Evolutionary conservation across 768 basidiomycete species (phyloP), one percentile per base, ranked within the genome.

Genomic region (Boletus speciosus): DNA sequence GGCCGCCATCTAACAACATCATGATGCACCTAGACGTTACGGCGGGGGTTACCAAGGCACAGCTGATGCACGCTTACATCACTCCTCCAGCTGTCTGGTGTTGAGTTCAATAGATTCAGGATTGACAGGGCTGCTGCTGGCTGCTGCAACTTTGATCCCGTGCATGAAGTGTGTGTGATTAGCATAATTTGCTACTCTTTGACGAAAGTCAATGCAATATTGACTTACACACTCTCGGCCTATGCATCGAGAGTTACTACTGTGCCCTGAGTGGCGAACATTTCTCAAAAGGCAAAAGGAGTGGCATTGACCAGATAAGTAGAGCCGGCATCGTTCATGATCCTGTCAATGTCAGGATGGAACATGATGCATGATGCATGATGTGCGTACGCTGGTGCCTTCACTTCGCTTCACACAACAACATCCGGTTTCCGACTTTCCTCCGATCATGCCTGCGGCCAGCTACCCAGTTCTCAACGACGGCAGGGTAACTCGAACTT

Each of bases 361-460:
- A 25, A 25, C 25, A 25, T 25, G 25, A 25, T 25, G 25, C 25
- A 25, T 25, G 25, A 25, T 25, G 25, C 25, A 25, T 23, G 25
- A 25, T 25, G 25, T 25, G 25, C 25, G 4, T 25, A 25, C 25
- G 4, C 25, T 25, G 25, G 25, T 25, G 25, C 42, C 25, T 15
- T n/a, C 8, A 19, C 37, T 38, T 12, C 10, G 19, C 38, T 21
- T 16, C 23, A 42, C 34, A 19, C 5, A 11, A 35, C 4, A 37
- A 34, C 32, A 46, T 16, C 56, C 56, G 55, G 10, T 21, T 48
- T 41, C 59, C 55, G 60, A 53, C 31, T 27, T 27, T 34, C 23
- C 16, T 16, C 23, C 41, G 50, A 35, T 27, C 25, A 27, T 6
- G 25, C 25, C 25, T 27, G 19, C 19, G 19, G 19, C 19, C 5